A percentile compares a stretch with the other conserved stretches of the same genome.
These are phyloP conservation scores for Pascua sp. DNA, from an alignment of 1,284 basidiomycete species.

Conservation along the genomic window DNA sequence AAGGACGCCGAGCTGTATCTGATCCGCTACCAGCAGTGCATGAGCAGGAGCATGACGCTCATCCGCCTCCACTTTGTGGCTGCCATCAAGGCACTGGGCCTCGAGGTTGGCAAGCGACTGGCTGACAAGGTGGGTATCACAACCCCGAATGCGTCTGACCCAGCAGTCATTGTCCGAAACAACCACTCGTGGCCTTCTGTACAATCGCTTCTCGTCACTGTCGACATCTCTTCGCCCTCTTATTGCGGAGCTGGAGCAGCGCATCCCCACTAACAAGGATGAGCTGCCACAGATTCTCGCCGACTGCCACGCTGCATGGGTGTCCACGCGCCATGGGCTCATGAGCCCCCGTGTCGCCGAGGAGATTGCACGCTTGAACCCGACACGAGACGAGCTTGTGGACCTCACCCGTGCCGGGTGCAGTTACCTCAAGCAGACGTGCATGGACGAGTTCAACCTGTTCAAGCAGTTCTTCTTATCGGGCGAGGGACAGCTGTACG, in stretches of 20 bases:
- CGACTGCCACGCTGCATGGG: conserved; percentile 82
- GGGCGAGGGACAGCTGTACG: conserved; percentile 75
- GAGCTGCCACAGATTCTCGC: conserved; percentile 70
- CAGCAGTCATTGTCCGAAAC: conserved; percentile 71
- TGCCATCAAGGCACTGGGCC: conserved; percentile 66
- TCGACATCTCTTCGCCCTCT: conserved; percentile 69
- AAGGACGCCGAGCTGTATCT: conserved; percentile 86
- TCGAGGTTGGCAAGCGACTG: conserved; percentile 68
- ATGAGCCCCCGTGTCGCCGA: conserved; percentile 67
- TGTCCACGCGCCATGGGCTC: conserved; percentile 65
- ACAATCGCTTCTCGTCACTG: conserved; percentile 75
- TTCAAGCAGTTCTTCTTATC: conserved; percentile 80
- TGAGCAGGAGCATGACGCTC: conserved; percentile 91
- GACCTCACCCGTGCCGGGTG: conserved; percentile 84
- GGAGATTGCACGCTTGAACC: conserved; percentile 78
- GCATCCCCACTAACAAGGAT: conserved; percentile 62
- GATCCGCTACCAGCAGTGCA: conserved; percentile 88
- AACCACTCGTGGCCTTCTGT: conserved; percentile 77
- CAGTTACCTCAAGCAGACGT: conserved; percentile 82
- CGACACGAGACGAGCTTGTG: conserved; percentile 71
- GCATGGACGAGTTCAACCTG: conserved; percentile 78
- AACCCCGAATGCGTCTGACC: not conserved
- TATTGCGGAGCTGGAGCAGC: conserved; percentile 74
- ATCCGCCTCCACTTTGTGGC: conserved; percentile 92
- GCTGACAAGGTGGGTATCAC: conserved; percentile 61